phyloP scores from a whole-genome alignment of 257 asterid species.

The Eucommia ulmoides region DNA sequence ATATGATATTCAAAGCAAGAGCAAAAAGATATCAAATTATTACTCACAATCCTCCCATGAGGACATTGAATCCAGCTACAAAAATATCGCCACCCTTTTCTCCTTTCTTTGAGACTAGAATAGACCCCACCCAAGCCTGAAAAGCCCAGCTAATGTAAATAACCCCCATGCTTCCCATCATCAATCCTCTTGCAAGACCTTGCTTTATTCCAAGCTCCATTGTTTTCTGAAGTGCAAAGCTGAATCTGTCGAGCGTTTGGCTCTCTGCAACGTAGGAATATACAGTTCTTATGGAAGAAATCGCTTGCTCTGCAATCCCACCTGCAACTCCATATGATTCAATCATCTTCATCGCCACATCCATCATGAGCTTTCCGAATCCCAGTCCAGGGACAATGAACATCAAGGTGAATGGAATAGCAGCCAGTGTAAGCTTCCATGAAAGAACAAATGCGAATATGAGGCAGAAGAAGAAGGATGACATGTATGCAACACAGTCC shows the following conservation, averaged over 20 bases:
- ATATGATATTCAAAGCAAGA: not conserved
- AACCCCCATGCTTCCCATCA: conserved; percentile 77
- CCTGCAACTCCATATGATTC: conserved; percentile 65
- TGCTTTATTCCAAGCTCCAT: conserved; percentile 67
- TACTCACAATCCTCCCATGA: conserved; percentile 81
- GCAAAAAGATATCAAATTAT: not conserved
- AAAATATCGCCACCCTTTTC: conserved; percentile 78
- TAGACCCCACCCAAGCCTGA: conserved; percentile 73
- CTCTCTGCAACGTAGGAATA: conserved; percentile 66
- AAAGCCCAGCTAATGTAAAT: conserved; percentile 77
- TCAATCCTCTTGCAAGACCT: conserved; percentile 68
- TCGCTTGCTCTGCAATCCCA: conserved; percentile 70
- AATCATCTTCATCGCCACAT: conserved; percentile 42
- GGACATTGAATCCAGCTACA: conserved; percentile 78
- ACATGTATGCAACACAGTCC: conserved; percentile 64
- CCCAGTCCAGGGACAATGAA: conserved; percentile 73
- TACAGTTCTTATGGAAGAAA: conserved; percentile 53
- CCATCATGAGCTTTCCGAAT: conserved; percentile 70
- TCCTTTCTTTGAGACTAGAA: conserved; percentile 46
- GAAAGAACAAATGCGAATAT: conserved; percentile 54
- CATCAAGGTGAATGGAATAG: conserved; percentile 61
- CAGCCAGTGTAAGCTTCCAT: conserved; percentile 69
- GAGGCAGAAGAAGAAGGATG: conserved; percentile 74
- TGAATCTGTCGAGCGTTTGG: conserved; percentile 47
- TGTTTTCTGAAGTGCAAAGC: conserved; percentile 45